Conservation (phyloP, 2,329 filamentous ascomycete genomes). For the Pseudocercospora fuligena region DNA sequence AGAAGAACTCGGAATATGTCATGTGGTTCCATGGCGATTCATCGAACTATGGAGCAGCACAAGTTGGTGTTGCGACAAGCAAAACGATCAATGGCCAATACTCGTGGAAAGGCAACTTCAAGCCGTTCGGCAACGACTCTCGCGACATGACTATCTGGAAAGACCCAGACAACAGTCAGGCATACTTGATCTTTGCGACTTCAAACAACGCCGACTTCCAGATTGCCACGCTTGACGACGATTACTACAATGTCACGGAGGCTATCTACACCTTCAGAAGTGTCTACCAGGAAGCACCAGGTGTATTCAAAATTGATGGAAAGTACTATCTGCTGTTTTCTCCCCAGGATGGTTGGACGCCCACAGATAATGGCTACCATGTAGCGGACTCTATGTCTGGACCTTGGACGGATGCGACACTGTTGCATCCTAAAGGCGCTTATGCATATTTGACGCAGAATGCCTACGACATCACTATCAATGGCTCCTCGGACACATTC, state of each 20-base stretch:
- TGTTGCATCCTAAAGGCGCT: conserved; percentile 62
- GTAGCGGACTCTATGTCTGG: conserved; percentile 62
- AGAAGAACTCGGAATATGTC: conserved; percentile 67
- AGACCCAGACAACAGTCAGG: conserved; percentile 63
- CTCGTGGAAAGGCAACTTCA: conserved; percentile 52
- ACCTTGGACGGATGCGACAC: conserved; percentile 65
- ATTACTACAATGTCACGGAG: conserved; percentile 33
- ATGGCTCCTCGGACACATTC: conserved; percentile 42
- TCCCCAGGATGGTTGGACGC: conserved; percentile 45
- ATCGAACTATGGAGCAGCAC: conserved; percentile 65
- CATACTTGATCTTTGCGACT: conserved; percentile 62
- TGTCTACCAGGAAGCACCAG: conserved; percentile 59
- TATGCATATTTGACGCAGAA: conserved; percentile 67
- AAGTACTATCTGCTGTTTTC: conserved; percentile 71
- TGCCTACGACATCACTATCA: conserved; percentile 59
- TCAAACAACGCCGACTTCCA: conserved; percentile 34
- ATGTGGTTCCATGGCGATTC: conserved; percentile 72
- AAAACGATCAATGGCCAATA: conserved; percentile 66
- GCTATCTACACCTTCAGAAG: conserved; percentile 31
- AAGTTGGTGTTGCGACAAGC: conserved; percentile 66
- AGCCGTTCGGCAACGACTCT: conserved; percentile 56
- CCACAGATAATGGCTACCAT: conserved; percentile 69
- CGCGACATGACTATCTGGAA: conserved; percentile 66
- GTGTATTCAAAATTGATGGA: conserved; percentile 63
- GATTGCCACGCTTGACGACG: conserved; percentile 32